Evolutionary conservation across 2,329 filamentous ascomycete genomes (phyloP).

Genomic region (Ophiobolus disseminans): DNA sequence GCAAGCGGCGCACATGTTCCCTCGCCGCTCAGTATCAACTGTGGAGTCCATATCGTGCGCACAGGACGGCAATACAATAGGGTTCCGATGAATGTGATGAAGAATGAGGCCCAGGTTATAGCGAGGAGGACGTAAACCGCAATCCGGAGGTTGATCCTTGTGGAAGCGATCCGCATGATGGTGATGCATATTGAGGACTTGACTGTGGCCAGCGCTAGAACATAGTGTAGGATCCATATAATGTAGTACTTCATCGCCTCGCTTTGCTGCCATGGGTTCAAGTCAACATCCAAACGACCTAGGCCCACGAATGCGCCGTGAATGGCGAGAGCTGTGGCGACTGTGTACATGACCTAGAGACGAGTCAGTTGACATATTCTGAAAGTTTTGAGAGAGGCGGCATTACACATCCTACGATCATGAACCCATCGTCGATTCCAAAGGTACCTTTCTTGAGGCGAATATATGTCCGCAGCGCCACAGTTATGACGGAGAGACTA

Average conservation of each 20-base stretch:
- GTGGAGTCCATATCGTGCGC: slow-evolving; percentile 20
- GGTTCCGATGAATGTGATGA: slow-evolving; percentile 30
- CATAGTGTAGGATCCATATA: slow-evolving; percentile 34
- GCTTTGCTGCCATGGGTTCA: slow-evolving; percentile 27
- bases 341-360: slow-evolving; percentile 18
- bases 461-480: slow-evolving; percentile 24
- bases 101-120: slow-evolving; percentile 29
- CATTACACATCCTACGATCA: slow-evolving; percentile 20
- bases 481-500: slow-evolving; percentile 19
- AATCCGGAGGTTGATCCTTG: slow-evolving; percentile 20
- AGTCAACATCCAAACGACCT: slow-evolving; percentile 22
- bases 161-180: slow-evolving; percentile 32
- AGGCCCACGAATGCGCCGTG: slow-evolving; percentile 26
- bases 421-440: slow-evolving; percentile 26
- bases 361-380: neutral
- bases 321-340: slow-evolving; percentile 19
- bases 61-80: slow-evolving; percentile 28
- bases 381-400: neutral
- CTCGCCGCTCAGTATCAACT: slow-evolving; percentile 16
- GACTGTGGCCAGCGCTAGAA: slow-evolving; percentile 28
- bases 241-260: slow-evolving; percentile 33
- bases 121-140: slow-evolving; percentile 21
- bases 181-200: slow-evolving; percentile 35
- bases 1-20: slow-evolving; percentile 23
- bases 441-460: slow-evolving; percentile 23